Percentiles rank a stretch among this genome's conserved stretches.
Evolutionary conservation across 2,329 filamentous ascomycete species (phyloP).

Genomic region (Fusarium anthophilum): DNA sequence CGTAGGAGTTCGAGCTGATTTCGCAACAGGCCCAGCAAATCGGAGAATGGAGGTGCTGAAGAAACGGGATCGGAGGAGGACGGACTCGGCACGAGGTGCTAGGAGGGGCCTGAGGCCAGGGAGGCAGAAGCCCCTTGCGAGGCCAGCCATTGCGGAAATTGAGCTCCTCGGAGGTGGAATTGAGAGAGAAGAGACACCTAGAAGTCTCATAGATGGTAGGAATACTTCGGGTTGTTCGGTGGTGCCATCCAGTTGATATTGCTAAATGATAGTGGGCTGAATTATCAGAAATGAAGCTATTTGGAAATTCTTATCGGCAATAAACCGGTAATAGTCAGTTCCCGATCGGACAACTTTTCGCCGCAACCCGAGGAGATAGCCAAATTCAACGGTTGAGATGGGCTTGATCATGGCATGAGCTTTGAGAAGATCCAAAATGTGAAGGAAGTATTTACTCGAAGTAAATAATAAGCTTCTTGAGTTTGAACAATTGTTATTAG

Average conservation of each 20-base stretch:
- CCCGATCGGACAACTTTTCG: conserved; percentile 30
- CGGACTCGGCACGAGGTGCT: conserved; percentile 35
- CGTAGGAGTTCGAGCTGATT: conserved; percentile 20
- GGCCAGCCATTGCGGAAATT: conserved; percentile 43
- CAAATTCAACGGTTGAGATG: conserved; percentile 1
- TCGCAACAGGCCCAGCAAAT: conserved; percentile 28
- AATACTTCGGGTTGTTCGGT: conserved; percentile 3
- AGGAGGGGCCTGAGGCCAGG: conserved; percentile 40
- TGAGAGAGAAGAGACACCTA: background rate
- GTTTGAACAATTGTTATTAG: background rate
- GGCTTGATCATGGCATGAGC: background rate
- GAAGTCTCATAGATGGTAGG: background rate
- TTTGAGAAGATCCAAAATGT: background rate
- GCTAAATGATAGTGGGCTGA: conserved; percentile 9
- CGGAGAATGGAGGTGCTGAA: conserved; percentile 44
- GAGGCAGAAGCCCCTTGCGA: conserved; percentile 45
- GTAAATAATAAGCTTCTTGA: background rate
- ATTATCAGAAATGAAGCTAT: conserved; percentile 35
- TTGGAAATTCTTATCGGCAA: conserved; percentile 25
- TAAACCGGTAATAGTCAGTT: conserved; percentile 15
- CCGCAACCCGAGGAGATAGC: conserved; percentile 20
- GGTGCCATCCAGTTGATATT: conserved; percentile 11
- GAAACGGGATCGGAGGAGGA: conserved; percentile 40
- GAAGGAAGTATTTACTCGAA: too few relatives aligned
- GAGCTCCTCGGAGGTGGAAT: background rate